Conservation (phyloP, 805 yeast species). For the Metschnikowia aberdeeniae region DNA sequence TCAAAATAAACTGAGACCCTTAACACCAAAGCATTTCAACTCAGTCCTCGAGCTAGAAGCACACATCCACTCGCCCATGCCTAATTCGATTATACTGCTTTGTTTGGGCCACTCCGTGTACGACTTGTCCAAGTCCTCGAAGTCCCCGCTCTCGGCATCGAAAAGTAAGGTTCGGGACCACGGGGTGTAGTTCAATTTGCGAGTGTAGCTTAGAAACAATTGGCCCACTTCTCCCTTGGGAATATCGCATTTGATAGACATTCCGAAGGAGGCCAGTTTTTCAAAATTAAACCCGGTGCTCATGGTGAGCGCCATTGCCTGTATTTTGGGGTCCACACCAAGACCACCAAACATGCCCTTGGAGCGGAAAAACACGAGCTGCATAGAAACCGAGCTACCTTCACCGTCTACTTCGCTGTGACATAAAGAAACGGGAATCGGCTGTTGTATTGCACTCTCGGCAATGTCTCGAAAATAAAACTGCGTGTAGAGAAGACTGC, state of each 20-base stretch:
- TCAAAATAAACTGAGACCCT: background rate
- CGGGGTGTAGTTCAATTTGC: constrained; percentile 12
- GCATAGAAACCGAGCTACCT: constrained; percentile 13
- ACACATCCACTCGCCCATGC: constrained; percentile 17
- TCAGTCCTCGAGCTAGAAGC: constrained; percentile 11
- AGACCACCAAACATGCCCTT: constrained; percentile 7
- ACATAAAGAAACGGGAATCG: constrained; percentile 13
- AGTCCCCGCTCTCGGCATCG: background rate
- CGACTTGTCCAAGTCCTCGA: constrained; percentile 2
- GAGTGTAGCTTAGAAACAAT: constrained; percentile 13
- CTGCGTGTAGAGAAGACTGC: constrained; percentile 1
- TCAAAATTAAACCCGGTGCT: constrained; percentile 7
- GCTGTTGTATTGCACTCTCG: background rate
- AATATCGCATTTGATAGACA: constrained; percentile 10
- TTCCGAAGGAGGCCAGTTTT: background rate
- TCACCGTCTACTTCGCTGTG: constrained; percentile 16
- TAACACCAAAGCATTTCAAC: constrained; percentile 8
- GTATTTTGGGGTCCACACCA: constrained; percentile 3
- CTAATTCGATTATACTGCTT: constrained; percentile 8
- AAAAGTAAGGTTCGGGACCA: constrained; percentile 9
- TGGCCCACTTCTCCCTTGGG: constrained; percentile 16
- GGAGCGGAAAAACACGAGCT: constrained; percentile 2
- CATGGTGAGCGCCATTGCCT: constrained; percentile 2
- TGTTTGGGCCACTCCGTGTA: constrained; percentile 3
- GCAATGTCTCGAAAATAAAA: constrained; percentile 9